phyloP scores from a whole-genome alignment of 2,329 filamentous ascomycete genomes.

The Xylaria arbuscula region DNA sequence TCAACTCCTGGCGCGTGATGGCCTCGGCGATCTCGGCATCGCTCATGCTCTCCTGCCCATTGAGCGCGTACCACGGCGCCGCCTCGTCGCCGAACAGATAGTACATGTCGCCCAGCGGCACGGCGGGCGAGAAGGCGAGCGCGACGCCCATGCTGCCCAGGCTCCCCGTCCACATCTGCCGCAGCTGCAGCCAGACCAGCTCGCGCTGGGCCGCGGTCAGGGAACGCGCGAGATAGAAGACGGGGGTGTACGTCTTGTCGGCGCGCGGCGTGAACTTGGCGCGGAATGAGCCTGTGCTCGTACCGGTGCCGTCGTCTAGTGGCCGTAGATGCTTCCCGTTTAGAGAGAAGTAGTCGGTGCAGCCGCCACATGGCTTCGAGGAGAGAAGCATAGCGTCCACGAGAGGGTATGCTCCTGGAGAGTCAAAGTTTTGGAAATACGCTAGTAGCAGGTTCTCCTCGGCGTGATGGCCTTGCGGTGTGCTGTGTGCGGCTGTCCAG shows the following conservation, averaged over 20 bases:
- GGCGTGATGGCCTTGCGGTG: constrained; percentile 39
- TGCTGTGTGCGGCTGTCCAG: constrained; percentile 43
- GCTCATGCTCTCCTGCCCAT: constrained; percentile 49
- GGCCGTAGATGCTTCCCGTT: constrained; percentile 44
- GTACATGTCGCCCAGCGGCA: constrained; percentile 45
- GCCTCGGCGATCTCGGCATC: constrained; percentile 48
- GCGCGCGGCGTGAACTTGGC: constrained; percentile 49
- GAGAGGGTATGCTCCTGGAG: constrained; percentile 48
- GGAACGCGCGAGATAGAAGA: constrained; percentile 47
- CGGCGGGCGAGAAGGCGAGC: constrained; percentile 36
- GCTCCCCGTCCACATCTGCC: constrained; percentile 44
- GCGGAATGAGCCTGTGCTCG: constrained; percentile 39
- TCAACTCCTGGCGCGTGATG: constrained; percentile 42
- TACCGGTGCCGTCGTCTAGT: constrained; percentile 35
- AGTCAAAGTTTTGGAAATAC: constrained; percentile 49
- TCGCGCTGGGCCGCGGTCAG: constrained; percentile 40
- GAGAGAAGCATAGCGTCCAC: constrained; percentile 47
- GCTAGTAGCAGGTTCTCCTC: constrained; percentile 49
- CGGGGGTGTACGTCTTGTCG: constrained; percentile 48
- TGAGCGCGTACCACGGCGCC: constrained; percentile 48
- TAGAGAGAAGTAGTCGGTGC: constrained; percentile 47
- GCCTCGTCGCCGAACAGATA: constrained; percentile 43
- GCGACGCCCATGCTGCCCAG: constrained; percentile 31
- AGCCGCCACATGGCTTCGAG: constrained; percentile 47
- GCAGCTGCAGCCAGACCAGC: constrained; percentile 45